These are phyloP conservation scores for Petunia axillaris DNA, from an alignment of 257 asterid species.

Conservation along the genomic window DNA sequence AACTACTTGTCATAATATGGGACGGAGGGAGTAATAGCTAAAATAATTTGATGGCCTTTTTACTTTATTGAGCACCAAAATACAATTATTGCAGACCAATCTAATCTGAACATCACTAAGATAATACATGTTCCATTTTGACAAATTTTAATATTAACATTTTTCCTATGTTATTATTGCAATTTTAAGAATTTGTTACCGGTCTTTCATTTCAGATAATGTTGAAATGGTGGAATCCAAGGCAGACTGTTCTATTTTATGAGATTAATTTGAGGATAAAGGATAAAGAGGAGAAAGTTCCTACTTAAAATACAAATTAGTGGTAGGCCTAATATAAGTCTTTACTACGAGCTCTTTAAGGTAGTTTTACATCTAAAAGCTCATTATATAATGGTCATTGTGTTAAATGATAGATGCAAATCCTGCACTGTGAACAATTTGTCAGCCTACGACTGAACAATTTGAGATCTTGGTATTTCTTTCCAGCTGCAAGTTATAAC, in stretches of 20 bases:
- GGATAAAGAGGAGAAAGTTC: background rate
- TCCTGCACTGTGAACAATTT: too few relatives aligned
- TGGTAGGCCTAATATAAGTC: background rate
- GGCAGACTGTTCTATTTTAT: conserved; percentile 20
- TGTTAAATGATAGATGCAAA: too few relatives aligned
- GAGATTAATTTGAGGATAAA: background rate
- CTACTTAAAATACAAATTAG: background rate
- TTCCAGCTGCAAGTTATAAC: too few relatives aligned
- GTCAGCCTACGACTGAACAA: too few relatives aligned
- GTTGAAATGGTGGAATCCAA: conserved; percentile 12
- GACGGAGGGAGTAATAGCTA: background rate
- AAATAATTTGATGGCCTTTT: background rate
- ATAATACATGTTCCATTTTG: conserved; percentile 1
- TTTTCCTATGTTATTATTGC: background rate
- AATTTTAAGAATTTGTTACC: background rate
- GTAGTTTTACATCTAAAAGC: too few relatives aligned
- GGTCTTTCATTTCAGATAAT: background rate
- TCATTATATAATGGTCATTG: too few relatives aligned
- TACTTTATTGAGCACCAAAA: conserved; percentile 4
- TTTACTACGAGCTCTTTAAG: background rate
- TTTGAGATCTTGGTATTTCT: too few relatives aligned
- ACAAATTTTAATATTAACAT: background rate
- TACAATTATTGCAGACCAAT: conserved; percentile 18
- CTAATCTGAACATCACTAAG: background rate
- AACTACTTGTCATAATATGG: too few relatives aligned